Evolutionary conservation across 371 early-diverging fungal genomes (phyloP), one percentile per base, ranked within the genome.

Genomic region (Haplosporangium sp.): DNA sequence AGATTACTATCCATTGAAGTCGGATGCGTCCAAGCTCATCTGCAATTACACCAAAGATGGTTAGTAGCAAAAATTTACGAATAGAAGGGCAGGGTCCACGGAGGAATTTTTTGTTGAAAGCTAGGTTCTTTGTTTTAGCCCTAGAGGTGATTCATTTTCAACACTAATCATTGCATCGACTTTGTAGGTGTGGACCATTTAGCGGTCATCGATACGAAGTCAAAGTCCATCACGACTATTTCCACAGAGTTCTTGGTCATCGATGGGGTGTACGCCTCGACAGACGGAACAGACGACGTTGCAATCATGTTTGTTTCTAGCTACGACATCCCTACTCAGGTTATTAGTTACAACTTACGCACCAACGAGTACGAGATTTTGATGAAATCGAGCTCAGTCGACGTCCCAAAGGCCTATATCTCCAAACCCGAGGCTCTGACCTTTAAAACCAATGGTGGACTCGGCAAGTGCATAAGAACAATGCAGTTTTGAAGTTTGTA

Each of bases 381-480:
- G 55, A 64, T 67, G 72, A 68, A 61, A 55, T 72, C 79, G 5
- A 72, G 72, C 58, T 14, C 51, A 0, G 81, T 69, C 6, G 76
- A 67, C 0, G 68, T 88, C 5, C 68, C 69, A 16, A 68, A 70
- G 16, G 84, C 74, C 0, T 92, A 80, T 59, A 83, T 93, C 38
- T 91, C 93, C 11, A 82, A 86, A 20, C 89, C 92, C 6, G 70
- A 85, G 69, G 85, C 90, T n/a, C 79, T 93, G 29, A 81, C 75
- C 2, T 93, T 92, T 73, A 87, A 88, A 13, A 92, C 94, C 6
- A 85, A 83, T 0, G 68, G 61, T 47, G 66, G 64, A 46, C 48
- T 16, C 46, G 67, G 73, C 72, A 74, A 62, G 46, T 41, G 43
- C 6, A 51, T 47, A 38, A 29, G 20, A 64, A 12, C 41, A 63